A percentile compares a stretch with the other conserved stretches of the same genome.
phyloP scores from a whole-genome alignment of 805 yeast species.

The Saturnispora silvae region DNA sequence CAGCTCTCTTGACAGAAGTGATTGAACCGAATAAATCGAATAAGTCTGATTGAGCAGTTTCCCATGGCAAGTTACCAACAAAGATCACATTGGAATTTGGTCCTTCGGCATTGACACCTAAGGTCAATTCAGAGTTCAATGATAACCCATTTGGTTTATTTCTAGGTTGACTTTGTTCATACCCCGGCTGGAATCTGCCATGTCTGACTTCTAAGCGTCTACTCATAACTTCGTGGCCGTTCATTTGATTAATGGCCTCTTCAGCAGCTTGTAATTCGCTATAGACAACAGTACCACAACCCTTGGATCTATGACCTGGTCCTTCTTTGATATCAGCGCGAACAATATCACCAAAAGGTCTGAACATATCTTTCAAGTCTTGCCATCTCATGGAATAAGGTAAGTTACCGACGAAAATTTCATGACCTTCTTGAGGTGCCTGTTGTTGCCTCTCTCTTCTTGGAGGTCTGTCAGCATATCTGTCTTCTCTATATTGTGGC shows the following conservation, averaged over 20 bases:
- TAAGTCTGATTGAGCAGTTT: conserved; percentile 79
- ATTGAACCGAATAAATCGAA: conserved; percentile 77
- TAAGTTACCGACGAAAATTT: conserved; percentile 69
- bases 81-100: conserved; percentile 50
- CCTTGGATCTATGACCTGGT: conserved; percentile 67
- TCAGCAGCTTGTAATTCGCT: conserved; percentile 56
- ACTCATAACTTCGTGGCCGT: conserved; percentile 66
- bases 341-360: conserved; percentile 63
- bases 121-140: conserved; percentile 49
- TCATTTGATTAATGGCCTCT: conserved; percentile 57
- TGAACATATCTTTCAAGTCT: conserved; percentile 74
- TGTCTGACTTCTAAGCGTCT: conserved; percentile 71
- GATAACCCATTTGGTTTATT: conserved; percentile 14
- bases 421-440: conserved; percentile 28
- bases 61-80: conserved; percentile 76
- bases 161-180: conserved; percentile 7
- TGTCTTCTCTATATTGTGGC: conserved; percentile 13
- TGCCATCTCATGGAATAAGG: conserved; percentile 82
- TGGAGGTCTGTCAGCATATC: conserved; percentile 15
- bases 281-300: conserved; percentile 75
- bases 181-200: conserved; percentile 33
- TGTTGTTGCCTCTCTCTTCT: conserved; percentile 14
- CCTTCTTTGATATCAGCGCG: conserved; percentile 72
- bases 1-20: conserved; percentile 68
- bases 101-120: conserved; percentile 54